These are phyloP conservation scores for Graphium sp. DNA, from an alignment of 2,329 filamentous ascomycete genomes.

Conservation along the genomic window DNA sequence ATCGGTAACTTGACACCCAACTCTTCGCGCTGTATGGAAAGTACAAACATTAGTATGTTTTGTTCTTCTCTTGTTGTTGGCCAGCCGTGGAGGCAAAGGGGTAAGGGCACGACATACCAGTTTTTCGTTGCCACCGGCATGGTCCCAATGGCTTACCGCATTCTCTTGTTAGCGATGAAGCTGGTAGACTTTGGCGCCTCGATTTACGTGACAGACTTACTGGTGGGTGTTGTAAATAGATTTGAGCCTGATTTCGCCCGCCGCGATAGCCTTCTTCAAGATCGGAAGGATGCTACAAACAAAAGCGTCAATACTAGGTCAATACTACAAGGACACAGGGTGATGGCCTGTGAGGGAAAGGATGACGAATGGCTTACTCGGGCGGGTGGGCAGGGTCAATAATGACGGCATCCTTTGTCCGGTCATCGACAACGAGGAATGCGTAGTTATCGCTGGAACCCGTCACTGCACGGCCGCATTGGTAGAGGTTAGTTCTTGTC, in stretches of 20 bases:
- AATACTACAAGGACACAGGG: too few relatives aligned
- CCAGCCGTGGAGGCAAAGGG: too few relatives aligned
- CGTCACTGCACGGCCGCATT: too few relatives aligned
- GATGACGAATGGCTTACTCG: slow-evolving; percentile 45
- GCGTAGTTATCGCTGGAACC: slow-evolving; percentile 72
- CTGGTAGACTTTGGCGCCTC: slow-evolving; percentile 2
- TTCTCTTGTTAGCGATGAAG: too few relatives aligned
- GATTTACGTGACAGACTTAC: slow-evolving; percentile 40
- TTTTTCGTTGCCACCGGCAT: slow-evolving; percentile 79
- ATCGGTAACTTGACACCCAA: slow-evolving; percentile 51
- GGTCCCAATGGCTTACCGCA: slow-evolving; percentile 88
- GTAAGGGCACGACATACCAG: slow-evolving; percentile 35
- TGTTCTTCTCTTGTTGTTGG: too few relatives aligned
- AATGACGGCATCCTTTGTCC: slow-evolving; percentile 60
- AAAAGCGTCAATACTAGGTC: too few relatives aligned
- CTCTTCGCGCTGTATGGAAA: slow-evolving; percentile 11
- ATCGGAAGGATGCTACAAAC: slow-evolving; percentile 38
- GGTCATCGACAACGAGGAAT: slow-evolving; percentile 65
- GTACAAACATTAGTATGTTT: too few relatives aligned
- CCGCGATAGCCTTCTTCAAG: slow-evolving; percentile 55
- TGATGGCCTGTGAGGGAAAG: too few relatives aligned
- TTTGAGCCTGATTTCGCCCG: slow-evolving; percentile 62
- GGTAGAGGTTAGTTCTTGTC: too few relatives aligned
- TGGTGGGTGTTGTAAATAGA: slow-evolving; percentile 96
- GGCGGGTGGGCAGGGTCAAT: slow-evolving; percentile 67